Base-by-base conservation (phyloP, 2,329 filamentous ascomycete genomes). In the Fusarium hainanense region DNA sequence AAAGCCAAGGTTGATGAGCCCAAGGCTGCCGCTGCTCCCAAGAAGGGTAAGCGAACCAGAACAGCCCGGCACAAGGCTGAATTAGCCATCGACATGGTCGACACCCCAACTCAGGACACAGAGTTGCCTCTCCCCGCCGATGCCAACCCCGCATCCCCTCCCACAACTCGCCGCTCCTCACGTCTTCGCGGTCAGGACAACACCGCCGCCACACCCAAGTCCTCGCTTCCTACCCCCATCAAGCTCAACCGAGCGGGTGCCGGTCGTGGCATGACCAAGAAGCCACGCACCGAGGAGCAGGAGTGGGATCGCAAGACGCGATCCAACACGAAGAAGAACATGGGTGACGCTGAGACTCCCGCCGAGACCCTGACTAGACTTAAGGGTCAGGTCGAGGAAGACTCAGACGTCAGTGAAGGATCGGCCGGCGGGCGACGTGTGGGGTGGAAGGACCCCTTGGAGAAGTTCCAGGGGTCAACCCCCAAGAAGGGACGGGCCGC, bases 281-380 rank as follows among this genome's bases (percentile, higher is more conserved):
- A 62, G 58, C 30, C 58, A 55, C 57, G 76, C 21, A 77, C 63
- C 42, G 75, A 77, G 44, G 76, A 79, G 48, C 77, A 79, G 43
- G 77, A 80, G 41, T 58, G 79, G 51, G 75, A 71, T 6, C 70
- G 75, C 32, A 76, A 78, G 68, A 81, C 79, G 9, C 75, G 76
- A 23, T 58, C 65, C 52, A 81, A 81, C 64, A 81, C 79, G 52
- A 73, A 68, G 57, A 76, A 66, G 65, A 81, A 81, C 69, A 79
- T 70, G 74, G 79, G 78, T 23, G 73, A 76, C 43, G 75, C 79
- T 18, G 77, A 79, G 71, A 77, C 77, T 54, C 78, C 79, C 18
- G 73, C 77, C 28, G 73, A 79, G 46, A 69, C 79, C 50, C 69
- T 81, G 48, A 79, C 76, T 66, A 77, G 70, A 68, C 63, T 72